These are phyloP conservation scores for Aspergillus panamensis DNA, from an alignment of 495 filamentous ascomycete species.

Conservation along the genomic window DNA sequence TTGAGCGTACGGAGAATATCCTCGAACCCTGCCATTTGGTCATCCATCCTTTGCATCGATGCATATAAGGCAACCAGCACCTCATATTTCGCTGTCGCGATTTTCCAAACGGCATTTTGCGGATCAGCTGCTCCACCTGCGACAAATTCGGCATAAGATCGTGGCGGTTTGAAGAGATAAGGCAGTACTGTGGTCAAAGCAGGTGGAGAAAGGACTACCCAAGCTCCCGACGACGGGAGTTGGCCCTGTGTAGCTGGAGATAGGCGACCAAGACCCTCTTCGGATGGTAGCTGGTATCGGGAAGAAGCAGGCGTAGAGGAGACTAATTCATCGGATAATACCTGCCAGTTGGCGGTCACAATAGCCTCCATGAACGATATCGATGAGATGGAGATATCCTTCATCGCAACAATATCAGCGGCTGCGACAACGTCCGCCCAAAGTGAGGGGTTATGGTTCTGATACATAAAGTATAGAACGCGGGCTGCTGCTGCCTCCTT, in stretches of 20 bases:
- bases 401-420: constrained; percentile 57
- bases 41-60: constrained; percentile 30
- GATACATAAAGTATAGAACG: constrained; percentile 54
- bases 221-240: constrained; percentile 46
- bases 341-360: constrained; percentile 54
- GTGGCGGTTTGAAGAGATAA: constrained; percentile 57
- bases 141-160: constrained; percentile 55
- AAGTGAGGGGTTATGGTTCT: constrained; percentile 46
- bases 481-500: constrained; percentile 54
- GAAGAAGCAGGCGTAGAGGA: constrained; percentile 24
- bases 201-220: constrained; percentile 51
- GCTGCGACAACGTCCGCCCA: constrained; percentile 51
- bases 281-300: constrained; percentile 42
- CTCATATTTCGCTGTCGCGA: constrained; percentile 58
- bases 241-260: constrained; percentile 36
- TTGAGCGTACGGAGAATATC: constrained; percentile 44
- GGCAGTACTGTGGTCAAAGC: constrained; percentile 52
- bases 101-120: constrained; percentile 56
- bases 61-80: constrained; percentile 47
- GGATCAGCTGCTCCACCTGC: constrained; percentile 55
- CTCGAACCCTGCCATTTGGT: constrained; percentile 35
- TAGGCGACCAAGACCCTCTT: constrained; percentile 34
- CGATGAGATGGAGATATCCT: constrained; percentile 55
- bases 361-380: constrained; percentile 51
- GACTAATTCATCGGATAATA: constrained; percentile 26